Base-by-base conservation (phyloP, 169 alveolate genomes). In the Eimeria falciformis region DNA sequence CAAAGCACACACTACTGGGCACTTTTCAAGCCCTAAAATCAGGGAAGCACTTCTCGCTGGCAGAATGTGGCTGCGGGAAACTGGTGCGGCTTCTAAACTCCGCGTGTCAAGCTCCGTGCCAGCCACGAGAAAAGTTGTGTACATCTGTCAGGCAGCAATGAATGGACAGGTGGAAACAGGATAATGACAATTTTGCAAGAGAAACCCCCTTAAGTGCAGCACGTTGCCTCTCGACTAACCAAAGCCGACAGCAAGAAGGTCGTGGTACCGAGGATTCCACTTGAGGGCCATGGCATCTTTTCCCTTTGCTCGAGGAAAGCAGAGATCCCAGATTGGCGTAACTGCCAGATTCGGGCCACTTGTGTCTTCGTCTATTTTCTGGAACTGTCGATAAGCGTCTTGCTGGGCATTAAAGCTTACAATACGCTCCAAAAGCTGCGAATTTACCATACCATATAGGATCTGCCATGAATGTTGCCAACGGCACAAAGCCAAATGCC, bases 251-350 rank as follows among this genome's bases (percentile, higher is more conserved):
- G 99, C 99, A 78, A 97, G 97, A 50, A 98, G 95, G 95, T 98
- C 99, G 90, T 96, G 95, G 93, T 97, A 98, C 94, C 95, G 95
- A 4, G 99, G 98, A 88, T 97, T 98, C 98, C 99, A 98, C 86
- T 97, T 94, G 83, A 97, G 95, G 77, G 96, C 96, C 1, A 97
- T 96, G n/a, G 95, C 97, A 40, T 95, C 95, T 40, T 95, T 85
- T 40, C 94, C 92, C 82, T 92, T 93, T 9, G 93, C 93, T 37
- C 71, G 77, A 12, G 78, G 56, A n/a, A 81, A 68, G 83, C 85
- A 62, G 93, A 95, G 79, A 87, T 88, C 81, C 93, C 94, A 88
- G 83, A 95, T 77, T 77, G 91, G 84, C 88, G 56, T 65, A n/a
- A 84, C 69, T n/a, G 21, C n/a, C 18, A 84, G 33, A 18, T 79